These are phyloP conservation scores for Ustulina deusta DNA, from an alignment of 2,329 filamentous ascomycete genomes.

Conservation along the genomic window DNA sequence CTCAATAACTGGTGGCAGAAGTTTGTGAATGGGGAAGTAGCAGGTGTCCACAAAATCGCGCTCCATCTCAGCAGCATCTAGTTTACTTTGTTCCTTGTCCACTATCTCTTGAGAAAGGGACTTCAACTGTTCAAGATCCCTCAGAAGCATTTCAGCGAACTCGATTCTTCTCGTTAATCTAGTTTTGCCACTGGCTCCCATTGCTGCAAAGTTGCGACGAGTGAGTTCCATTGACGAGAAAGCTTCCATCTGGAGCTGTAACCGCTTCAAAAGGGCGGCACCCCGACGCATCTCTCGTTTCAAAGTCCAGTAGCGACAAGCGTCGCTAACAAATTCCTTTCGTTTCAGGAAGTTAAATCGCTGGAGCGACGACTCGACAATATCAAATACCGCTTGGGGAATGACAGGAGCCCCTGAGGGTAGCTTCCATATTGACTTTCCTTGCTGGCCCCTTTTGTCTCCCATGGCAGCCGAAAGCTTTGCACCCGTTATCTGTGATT, in stretches of 20 bases:
- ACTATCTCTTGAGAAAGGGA: constrained; percentile 77
- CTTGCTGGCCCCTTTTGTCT: constrained; percentile 77
- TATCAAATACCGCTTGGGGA: constrained; percentile 86
- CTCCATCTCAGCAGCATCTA: constrained; percentile 81
- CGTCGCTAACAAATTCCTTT: constrained; percentile 92
- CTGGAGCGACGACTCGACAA: constrained; percentile 84
- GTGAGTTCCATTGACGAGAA: constrained; percentile 99
- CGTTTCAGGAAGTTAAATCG: constrained; percentile 84
- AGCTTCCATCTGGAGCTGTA: constrained; percentile 94
- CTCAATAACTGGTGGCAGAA: constrained; percentile 82
- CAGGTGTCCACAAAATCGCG: constrained; percentile 85
- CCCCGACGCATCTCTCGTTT: constrained; percentile 94
- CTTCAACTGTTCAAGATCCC: constrained; percentile 82
- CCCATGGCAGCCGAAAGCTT: constrained; percentile 81
- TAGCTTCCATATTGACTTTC: constrained; percentile 86
- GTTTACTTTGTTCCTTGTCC: constrained; percentile 80
- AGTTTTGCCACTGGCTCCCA: constrained; percentile 86
- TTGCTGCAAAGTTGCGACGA: constrained; percentile 91
- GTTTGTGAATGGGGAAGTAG: constrained; percentile 87
- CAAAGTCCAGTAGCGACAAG: constrained; percentile 96
- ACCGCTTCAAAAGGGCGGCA: constrained; percentile 88
- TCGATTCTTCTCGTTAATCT: constrained; percentile 85
- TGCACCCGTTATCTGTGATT: constrained; percentile 84
- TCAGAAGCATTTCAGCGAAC: constrained; percentile 81
- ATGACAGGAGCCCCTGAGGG: constrained; percentile 96